Evolutionary conservation across 305 asterid species (phyloP).

Genomic region (Fraxinus velutina): DNA sequence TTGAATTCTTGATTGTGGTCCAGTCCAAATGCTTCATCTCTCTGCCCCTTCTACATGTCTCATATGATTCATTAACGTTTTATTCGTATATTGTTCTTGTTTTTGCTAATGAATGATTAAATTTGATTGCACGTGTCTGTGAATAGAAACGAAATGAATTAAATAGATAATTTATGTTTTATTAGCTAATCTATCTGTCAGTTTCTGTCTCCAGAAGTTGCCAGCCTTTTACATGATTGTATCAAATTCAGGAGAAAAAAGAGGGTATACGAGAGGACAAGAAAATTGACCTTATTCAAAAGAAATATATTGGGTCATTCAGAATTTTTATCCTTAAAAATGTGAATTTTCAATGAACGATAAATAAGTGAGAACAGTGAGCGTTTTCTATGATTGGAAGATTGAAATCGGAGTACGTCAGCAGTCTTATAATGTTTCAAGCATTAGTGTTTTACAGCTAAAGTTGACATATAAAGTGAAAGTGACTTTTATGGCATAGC

Average conservation of each 20-base stretch:
- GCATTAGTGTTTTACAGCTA: slow-evolving; percentile 3
- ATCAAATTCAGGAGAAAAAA: neutral
- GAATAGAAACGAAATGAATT: neutral
- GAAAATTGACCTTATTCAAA: neutral
- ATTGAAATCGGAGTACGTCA: neutral
- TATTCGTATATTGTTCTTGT: slow-evolving; percentile 3
- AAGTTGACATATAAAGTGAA: slow-evolving; percentile 11
- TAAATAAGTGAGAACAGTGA: slow-evolving; percentile 2
- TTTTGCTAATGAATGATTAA: neutral
- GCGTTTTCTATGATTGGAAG: neutral
- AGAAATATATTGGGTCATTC: neutral
- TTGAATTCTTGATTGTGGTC: slow-evolving; percentile 4
- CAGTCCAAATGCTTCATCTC: neutral
- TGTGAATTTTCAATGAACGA: neutral
- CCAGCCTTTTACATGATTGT: neutral
- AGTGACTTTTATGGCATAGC: neutral
- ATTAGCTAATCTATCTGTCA: neutral
- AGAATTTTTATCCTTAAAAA: neutral
- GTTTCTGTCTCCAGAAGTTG: neutral
- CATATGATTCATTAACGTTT: neutral
- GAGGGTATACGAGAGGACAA: neutral
- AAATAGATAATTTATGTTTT: neutral
- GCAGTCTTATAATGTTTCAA: neutral
- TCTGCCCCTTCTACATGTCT: neutral
- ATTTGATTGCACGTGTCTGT: neutral